Conservation (phyloP, 2,329 filamentous ascomycete genomes). For the Albifimbria verrucaria region DNA sequence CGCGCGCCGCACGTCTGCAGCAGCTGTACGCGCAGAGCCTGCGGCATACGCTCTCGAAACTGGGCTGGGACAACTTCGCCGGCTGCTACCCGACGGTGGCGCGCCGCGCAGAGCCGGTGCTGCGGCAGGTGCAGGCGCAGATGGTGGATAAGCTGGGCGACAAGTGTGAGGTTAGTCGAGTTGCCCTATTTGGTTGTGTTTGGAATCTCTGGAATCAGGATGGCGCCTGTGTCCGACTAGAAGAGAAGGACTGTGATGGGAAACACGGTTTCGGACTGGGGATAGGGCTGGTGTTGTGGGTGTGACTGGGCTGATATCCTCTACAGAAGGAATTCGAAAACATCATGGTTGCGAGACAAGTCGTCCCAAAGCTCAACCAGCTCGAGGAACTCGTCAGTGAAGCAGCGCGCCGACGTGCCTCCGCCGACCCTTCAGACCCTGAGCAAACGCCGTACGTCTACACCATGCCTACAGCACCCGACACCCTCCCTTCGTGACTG, state of each 20-base stretch:
- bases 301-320: no score
- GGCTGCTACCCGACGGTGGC: conserved; percentile 62
- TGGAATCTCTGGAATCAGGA: background rate
- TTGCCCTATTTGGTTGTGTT: background rate
- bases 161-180: conserved; percentile 44
- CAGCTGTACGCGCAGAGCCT: conserved; percentile 52
- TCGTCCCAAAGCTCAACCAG: conserved; percentile 56
- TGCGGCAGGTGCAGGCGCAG: conserved; percentile 53
- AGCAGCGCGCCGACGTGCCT: conserved; percentile 32
- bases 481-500: background rate
- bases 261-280: no score
- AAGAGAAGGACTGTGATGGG: no score
- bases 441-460: conserved; percentile 24
- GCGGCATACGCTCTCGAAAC: conserved; percentile 49
- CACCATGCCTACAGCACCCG: conserved; percentile 37
- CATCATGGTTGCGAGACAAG: conserved; percentile 48
- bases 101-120: conserved; percentile 43
- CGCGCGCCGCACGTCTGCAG: conserved; percentile 53
- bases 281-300: no score
- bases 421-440: conserved; percentile 12
- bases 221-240: background rate
- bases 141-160: conserved; percentile 54
- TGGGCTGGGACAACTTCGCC: conserved; percentile 55
- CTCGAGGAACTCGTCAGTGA: conserved; percentile 54
- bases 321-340: conserved; percentile 53